Evolutionary conservation across 495 filamentous ascomycete genomes (phyloP).

Genomic region (Hypoxylon cercidicola): DNA sequence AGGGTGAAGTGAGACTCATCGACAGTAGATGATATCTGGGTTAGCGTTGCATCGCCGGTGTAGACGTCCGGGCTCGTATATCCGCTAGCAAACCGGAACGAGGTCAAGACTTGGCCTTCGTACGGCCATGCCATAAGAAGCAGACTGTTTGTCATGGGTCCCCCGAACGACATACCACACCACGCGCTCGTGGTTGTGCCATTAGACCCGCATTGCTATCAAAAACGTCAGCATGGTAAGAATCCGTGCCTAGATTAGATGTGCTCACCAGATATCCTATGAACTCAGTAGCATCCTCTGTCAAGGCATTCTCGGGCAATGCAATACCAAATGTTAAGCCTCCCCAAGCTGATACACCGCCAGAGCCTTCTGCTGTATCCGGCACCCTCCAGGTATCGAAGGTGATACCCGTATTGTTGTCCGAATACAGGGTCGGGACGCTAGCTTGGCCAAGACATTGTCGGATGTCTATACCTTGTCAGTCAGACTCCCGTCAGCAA

Average conservation of each 20-base stretch:
- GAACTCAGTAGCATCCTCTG: constrained; percentile 57
- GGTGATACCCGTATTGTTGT: constrained; percentile 45
- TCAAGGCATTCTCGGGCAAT: constrained; percentile 54
- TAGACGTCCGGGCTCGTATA: constrained; percentile 68
- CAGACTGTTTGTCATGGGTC: constrained; percentile 67
- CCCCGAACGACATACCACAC: constrained; percentile 67
- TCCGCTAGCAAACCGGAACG: constrained; percentile 65
- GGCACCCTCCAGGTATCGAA: constrained; percentile 46
- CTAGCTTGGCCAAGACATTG: constrained; percentile 39
- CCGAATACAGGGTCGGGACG: constrained; percentile 41
- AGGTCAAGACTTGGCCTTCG: constrained; percentile 61
- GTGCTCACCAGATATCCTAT: constrained; percentile 56
- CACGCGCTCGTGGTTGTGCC: constrained; percentile 56
- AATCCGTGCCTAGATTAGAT: constrained; percentile 3
- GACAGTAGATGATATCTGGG: constrained; percentile 66
- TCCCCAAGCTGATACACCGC: constrained; percentile 38
- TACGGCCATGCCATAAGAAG: constrained; percentile 68
- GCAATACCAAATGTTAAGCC: constrained; percentile 61
- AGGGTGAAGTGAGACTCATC: constrained; percentile 65
- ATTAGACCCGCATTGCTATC: constrained; percentile 32
- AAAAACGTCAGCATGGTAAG: constrained; percentile 27
- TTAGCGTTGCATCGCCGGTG: constrained; percentile 66
- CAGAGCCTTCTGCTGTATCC: constrained; percentile 30
- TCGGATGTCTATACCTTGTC: constrained; percentile 34
- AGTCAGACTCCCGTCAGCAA: constrained; percentile 15